Conservation (phyloP, 2,329 filamentous ascomycete genomes). For the Diplodia sapinea region DNA sequence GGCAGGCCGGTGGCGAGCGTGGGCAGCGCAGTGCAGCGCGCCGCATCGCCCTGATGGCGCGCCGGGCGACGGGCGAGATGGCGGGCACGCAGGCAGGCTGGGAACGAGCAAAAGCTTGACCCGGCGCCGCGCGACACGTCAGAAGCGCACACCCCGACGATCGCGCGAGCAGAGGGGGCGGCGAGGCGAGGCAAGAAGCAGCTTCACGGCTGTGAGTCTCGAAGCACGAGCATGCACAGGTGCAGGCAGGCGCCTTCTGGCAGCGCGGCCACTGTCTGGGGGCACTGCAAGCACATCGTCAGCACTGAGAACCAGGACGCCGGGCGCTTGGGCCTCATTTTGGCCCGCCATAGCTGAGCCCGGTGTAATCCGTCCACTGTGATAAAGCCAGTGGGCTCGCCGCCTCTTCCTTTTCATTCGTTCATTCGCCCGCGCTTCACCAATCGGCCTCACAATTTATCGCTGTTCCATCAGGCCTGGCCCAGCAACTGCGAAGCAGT, state of each 20-base stretch:
- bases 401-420: constrained; percentile 25
- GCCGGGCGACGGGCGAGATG: too few species aligned
- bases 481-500: constrained; percentile 6
- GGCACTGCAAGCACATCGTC: not conserved
- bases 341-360: too few species aligned
- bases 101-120: constrained; percentile 17
- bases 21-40: not conserved
- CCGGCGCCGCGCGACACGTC: constrained; percentile 18
- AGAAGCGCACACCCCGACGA: constrained; percentile 10
- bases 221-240: constrained; percentile 4
- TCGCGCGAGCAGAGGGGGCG: not conserved
- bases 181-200: not conserved
- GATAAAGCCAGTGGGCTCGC: not conserved
- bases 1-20: not conserved
- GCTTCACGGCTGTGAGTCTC: not conserved
- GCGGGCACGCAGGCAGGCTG: not conserved
- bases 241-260: not conserved
- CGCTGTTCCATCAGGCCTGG: constrained; percentile 14
- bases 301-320: not conserved
- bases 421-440: constrained; percentile 21
- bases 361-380: too few species aligned
- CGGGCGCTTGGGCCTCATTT: constrained; percentile 1
- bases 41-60: too few species aligned
- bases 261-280: not conserved
- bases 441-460: constrained; percentile 24